Evolutionary conservation across 352 stramenopile species (phyloP), one percentile per base, ranked within the genome.

Genomic region (Phytophthora ramorum): DNA sequence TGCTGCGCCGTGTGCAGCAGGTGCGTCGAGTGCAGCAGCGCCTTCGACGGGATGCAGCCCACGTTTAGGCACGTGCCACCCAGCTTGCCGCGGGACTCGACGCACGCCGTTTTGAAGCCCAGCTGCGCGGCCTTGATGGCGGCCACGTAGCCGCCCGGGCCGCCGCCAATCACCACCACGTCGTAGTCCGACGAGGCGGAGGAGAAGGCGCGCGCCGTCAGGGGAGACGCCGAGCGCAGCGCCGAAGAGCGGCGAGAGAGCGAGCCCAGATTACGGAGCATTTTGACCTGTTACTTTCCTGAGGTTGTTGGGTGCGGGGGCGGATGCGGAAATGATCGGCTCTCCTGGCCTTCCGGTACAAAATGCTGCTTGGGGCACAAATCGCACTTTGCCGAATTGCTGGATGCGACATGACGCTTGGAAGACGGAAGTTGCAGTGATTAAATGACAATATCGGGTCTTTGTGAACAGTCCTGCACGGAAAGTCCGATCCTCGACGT

Each of bases 11-110:
- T 82, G 71, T 99, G 94, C 78, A 96, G 99, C 66, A 99, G 76
- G 78, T 99, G 97, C 60, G 89, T 97, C 49, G 92, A 97, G 69
- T 98, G 88, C 46, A 99, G 82, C 32, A 99, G 84, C 37, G 97
- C 97, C 81, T 99, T 99, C 71, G 96, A 99, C 41, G 98, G 98
- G 76, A 99, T 99, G 83, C 98, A 99, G 37, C 98, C 98, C 6
- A 99, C 97, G 76, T 99, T 99, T 30, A 99, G 87, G 84, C 97
- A 99, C 20, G 98, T 99, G 60, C 96, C 97, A 50, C 97, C 97
- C 37, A 99, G 81, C 64, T 84, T 76, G 28, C 97, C 97, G 43
- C 97, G 92, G 58, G 96, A 98, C 87, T 99, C 98, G 7, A 99
- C 82, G 67, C 97, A 99, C 5, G 97, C 97, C 8, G 97, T 99